A percentile compares a stretch with the other conserved stretches of the same genome.
These are phyloP conservation scores for Plectosphaerella sp. DNA, from an alignment of 2,329 filamentous ascomycete genomes.

Conservation along the genomic window DNA sequence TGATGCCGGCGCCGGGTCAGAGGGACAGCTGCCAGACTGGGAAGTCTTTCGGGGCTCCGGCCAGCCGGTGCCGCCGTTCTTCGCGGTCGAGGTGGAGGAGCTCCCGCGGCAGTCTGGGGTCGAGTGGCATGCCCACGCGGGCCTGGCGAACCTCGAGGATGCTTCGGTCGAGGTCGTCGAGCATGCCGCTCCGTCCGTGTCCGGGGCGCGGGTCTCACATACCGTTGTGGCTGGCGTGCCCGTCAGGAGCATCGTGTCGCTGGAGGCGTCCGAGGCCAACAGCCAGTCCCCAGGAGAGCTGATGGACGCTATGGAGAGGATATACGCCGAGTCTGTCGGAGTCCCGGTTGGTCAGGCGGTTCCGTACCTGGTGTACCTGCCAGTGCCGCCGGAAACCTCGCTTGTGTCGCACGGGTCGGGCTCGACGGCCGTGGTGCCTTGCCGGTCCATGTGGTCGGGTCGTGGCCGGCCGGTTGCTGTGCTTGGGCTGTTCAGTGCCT, in stretches of 20 bases:
- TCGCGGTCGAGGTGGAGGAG: slow-evolving; percentile 70
- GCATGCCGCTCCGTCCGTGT: background rate
- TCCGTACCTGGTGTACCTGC: no score
- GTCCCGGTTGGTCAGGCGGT: background rate
- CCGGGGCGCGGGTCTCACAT: slow-evolving; percentile 3
- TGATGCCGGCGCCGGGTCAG: slow-evolving; percentile 2
- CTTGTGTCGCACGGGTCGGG: background rate
- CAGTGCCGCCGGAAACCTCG: no score
- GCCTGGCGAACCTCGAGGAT: slow-evolving; percentile 35
- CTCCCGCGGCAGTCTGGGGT: slow-evolving; percentile 70
- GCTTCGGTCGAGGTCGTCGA: slow-evolving; percentile 6
- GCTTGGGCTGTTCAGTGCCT: slow-evolving; percentile 5
- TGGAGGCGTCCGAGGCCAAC: background rate
- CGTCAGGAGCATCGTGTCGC: slow-evolving; percentile 6
- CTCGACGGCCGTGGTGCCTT: slow-evolving; percentile 23
- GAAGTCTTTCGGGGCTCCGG: slow-evolving; percentile 32
- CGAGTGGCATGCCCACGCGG: slow-evolving; percentile 77
- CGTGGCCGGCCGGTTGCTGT: background rate
- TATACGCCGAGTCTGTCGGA: background rate
- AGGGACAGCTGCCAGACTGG: slow-evolving; percentile 45
- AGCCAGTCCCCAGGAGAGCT: background rate
- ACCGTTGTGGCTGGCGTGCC: slow-evolving; percentile 4
- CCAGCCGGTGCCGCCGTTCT: slow-evolving; percentile 56
- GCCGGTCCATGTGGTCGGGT: slow-evolving; percentile 18
- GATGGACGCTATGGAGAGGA: no score